phyloP scores from a whole-genome alignment of 1,139 yeast genomes.

The Saccharomyces pastorianus region DNA sequence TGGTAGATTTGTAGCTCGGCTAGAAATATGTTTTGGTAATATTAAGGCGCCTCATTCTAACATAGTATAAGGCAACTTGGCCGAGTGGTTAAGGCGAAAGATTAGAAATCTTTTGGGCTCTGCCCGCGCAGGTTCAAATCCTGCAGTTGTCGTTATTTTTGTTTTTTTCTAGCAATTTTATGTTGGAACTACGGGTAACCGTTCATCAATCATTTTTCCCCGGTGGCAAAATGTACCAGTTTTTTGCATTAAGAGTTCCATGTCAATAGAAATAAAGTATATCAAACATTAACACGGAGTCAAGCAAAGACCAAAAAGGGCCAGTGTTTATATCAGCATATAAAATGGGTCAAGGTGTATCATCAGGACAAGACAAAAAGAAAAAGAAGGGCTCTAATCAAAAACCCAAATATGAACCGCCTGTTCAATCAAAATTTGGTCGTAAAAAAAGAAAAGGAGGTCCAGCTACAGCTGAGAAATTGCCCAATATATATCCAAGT shows the following conservation, averaged over 20 bases:
- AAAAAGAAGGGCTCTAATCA: conserved; percentile 68
- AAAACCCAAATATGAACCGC: conserved; percentile 95
- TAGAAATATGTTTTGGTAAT: no score
- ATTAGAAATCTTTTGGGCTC: conserved; percentile 46
- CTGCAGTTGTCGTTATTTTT: conserved; percentile 32
- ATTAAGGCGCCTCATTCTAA: no score
- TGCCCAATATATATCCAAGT: conserved; percentile 84
- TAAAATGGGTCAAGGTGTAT: conserved; percentile 69
- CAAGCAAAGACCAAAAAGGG: background rate
- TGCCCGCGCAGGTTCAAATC: conserved; percentile 36
- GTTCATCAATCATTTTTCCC: background rate
- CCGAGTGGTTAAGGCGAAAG: conserved; percentile 51
- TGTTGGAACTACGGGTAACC: background rate
- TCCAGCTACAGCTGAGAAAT: conserved; percentile 77
- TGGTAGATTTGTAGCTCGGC: no score
- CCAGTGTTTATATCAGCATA: background rate
- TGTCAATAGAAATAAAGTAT: no score
- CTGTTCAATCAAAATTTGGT: conserved; percentile 89
- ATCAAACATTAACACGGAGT: background rate
- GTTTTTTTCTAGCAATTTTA: conserved; percentile 5
- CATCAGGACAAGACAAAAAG: conserved; percentile 66
- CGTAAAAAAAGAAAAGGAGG: conserved; percentile 73
- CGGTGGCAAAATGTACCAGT: background rate
- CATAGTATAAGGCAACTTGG: conserved; percentile 35
- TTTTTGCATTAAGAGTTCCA: no score